Conservation (phyloP, 164 flowering plant genomes). For the Houttuynia cordata region DNA sequence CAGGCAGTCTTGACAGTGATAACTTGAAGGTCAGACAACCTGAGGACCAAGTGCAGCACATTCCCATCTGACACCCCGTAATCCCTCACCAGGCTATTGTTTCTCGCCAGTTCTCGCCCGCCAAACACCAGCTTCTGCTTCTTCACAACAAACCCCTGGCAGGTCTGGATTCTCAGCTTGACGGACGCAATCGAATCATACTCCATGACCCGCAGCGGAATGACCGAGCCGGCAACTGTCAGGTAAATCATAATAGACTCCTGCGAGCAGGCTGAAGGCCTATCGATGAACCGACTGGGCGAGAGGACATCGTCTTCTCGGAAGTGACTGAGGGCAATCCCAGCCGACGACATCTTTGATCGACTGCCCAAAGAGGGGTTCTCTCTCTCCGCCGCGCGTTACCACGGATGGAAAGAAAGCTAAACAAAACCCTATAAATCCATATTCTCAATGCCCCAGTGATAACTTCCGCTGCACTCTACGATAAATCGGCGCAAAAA, state of each 20-base stretch:
- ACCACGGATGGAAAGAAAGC: not conserved
- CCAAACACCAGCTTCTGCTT: slow-evolving; percentile 53
- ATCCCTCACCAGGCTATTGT: slow-evolving; percentile 39
- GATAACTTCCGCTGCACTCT: too few relatives aligned
- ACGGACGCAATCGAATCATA: slow-evolving; percentile 69
- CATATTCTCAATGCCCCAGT: not conserved
- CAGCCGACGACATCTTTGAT: slow-evolving; percentile 39
- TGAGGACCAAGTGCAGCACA: slow-evolving; percentile 51
- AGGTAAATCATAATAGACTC: slow-evolving; percentile 50
- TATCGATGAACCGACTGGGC: slow-evolving; percentile 13
- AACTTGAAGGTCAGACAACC: slow-evolving; percentile 42
- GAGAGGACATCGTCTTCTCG: slow-evolving; percentile 21
- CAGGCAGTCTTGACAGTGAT: slow-evolving; percentile 44
- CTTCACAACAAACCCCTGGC: slow-evolving; percentile 53
- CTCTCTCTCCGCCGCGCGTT: too few relatives aligned
- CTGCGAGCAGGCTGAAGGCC: slow-evolving; percentile 1
- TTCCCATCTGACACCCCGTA: slow-evolving; percentile 55
- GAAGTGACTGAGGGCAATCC: slow-evolving; percentile 37
- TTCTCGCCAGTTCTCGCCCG: slow-evolving; percentile 52
- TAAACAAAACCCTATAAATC: not conserved
- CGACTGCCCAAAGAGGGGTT: not conserved
- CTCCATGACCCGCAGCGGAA: slow-evolving; percentile 61
- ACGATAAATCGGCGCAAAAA: not conserved
- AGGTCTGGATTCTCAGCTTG: slow-evolving; percentile 56
- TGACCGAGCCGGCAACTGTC: slow-evolving; percentile 36